These are phyloP conservation scores for Thielaviopsis ethacetica DNA, from an alignment of 2,329 filamentous ascomycete genomes.

Conservation along the genomic window DNA sequence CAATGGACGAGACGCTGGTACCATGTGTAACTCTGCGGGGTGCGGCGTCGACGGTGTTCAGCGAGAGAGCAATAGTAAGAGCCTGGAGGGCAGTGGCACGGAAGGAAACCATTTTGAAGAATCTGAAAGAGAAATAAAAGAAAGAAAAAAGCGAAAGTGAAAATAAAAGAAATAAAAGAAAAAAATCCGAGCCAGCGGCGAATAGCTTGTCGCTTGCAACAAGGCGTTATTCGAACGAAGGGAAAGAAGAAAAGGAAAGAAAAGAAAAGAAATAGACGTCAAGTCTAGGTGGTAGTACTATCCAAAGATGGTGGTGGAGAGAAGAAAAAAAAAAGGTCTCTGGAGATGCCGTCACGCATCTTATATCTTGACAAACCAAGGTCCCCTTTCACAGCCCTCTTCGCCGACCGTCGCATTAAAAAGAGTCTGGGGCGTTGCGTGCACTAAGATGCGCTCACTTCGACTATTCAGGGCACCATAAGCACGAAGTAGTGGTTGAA, in stretches of 20 bases:
- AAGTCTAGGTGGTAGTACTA: not conserved
- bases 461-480: too few species aligned
- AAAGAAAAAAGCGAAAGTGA: conserved; percentile 2
- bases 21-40: conserved; percentile 8
- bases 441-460: too few species aligned
- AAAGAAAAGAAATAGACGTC: conserved; percentile 1
- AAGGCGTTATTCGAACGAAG: conserved; percentile 4
- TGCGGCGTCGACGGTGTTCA: conserved; percentile 2
- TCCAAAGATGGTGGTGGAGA: not conserved
- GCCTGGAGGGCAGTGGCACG: conserved; percentile 8
- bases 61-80: conserved; percentile 8
- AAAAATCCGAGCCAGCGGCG: conserved; percentile 7
- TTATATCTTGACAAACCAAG: not conserved
- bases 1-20: not conserved
- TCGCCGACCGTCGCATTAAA: too few species aligned
- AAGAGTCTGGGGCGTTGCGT: too few species aligned
- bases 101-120: conserved; percentile 6
- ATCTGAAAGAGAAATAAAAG: not conserved
- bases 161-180: conserved; percentile 1
- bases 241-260: conserved; percentile 1
- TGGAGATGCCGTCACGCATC: not conserved
- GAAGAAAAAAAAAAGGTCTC: not conserved
- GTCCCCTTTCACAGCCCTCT: too few species aligned
- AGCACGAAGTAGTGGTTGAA: not conserved
- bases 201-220: conserved; percentile 9